Evolutionary conservation across 257 asterid species (phyloP).

Genomic region (Nicotiana otophora): DNA sequence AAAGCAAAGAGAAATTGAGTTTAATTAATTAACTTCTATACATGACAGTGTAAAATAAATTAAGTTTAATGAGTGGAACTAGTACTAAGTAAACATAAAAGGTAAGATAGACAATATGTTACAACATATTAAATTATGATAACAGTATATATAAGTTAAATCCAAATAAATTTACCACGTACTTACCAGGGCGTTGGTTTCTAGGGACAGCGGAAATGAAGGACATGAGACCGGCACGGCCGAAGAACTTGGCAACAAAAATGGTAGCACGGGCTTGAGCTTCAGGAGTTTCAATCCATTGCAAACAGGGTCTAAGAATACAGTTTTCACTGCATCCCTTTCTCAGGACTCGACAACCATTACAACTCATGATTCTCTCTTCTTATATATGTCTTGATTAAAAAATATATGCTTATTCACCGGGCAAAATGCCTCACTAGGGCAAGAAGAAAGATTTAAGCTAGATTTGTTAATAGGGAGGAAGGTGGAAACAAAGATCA

Average conservation of each 20-base stretch:
- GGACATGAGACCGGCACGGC: constrained; percentile 67
- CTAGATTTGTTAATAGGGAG: not conserved
- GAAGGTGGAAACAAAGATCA: not conserved
- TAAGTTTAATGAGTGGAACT: too few species aligned
- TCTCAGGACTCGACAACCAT: constrained; percentile 69
- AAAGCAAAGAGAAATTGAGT: too few species aligned
- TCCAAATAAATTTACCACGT: not conserved
- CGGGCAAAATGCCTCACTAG: not conserved
- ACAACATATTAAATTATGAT: not conserved
- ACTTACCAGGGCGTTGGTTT: constrained; percentile 39
- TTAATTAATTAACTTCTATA: too few species aligned
- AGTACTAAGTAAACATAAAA: not conserved
- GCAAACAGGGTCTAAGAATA: constrained; percentile 40
- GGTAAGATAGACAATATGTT: not conserved
- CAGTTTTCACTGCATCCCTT: constrained; percentile 61
- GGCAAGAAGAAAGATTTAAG: not conserved
- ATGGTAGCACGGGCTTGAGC: constrained; percentile 61
- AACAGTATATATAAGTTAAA: not conserved
- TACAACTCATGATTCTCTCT: constrained; percentile 45
- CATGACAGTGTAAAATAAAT: too few species aligned
- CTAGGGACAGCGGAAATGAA: constrained; percentile 57
- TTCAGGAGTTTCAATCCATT: constrained; percentile 48
- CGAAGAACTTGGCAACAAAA: constrained; percentile 62
- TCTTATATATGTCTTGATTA: not conserved
- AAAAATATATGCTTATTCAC: not conserved